A percentile compares a stretch with the other conserved stretches of the same genome.
Evolutionary conservation across 768 basidiomycete species (phyloP).

Genomic region (Suillus occidentalis): DNA sequence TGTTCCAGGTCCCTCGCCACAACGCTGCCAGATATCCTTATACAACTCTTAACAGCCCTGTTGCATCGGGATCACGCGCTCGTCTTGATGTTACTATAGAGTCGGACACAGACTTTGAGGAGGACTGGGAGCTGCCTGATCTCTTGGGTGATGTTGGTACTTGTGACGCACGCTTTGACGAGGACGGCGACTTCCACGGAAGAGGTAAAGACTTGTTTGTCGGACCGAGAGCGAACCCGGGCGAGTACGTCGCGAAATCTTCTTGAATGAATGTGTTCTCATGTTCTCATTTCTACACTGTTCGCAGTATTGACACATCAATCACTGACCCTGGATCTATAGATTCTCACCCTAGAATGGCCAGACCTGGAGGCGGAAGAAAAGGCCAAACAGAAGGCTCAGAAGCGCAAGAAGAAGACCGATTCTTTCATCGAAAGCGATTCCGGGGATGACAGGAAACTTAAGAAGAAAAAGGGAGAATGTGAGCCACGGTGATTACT

Average conservation of each 20-base stretch:
- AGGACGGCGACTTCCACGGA: slow-evolving; percentile 48
- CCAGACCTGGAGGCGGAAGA: slow-evolving; percentile 51
- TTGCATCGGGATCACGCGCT: slow-evolving; percentile 23
- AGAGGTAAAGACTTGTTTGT: slow-evolving; percentile 44
- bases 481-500: slow-evolving; percentile 14
- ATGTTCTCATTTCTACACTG: slow-evolving; percentile 4
- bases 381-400: slow-evolving; percentile 24
- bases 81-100: background rate
- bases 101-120: background rate
- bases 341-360: slow-evolving; percentile 63
- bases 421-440: slow-evolving; percentile 28
- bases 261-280: background rate
- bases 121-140: background rate
- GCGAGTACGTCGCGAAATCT: slow-evolving; percentile 43
- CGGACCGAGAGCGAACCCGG: slow-evolving; percentile 46
- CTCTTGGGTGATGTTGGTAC: no score
- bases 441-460: slow-evolving; percentile 16
- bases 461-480: slow-evolving; percentile 40
- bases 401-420: slow-evolving; percentile 13
- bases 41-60: background rate
- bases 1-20: background rate
- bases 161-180: slow-evolving; percentile 36
- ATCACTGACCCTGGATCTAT: background rate
- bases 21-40: background rate
- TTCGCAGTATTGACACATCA: slow-evolving; percentile 39